A percentile compares a stretch with the other conserved stretches of the same genome.
Evolutionary conservation across 192 early-diverging fungal species (phyloP).

Genomic region (Entomortierella lignicola): DNA sequence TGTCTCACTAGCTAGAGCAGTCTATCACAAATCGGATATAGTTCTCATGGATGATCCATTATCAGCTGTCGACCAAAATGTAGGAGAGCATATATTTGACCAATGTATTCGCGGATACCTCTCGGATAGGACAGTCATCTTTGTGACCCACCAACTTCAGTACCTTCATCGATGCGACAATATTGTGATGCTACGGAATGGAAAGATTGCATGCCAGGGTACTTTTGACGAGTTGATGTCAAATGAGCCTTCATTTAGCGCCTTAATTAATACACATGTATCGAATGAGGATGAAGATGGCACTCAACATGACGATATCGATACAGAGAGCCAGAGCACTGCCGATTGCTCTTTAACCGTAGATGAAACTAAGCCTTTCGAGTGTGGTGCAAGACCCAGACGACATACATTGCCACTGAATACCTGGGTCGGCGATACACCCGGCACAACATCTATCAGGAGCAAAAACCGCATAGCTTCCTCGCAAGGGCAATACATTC

Average conservation of each 20-base stretch:
- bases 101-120: conserved; percentile 65
- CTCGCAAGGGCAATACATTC: conserved; percentile 17
- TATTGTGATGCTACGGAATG: conserved; percentile 64
- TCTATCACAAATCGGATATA: conserved; percentile 72
- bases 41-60: conserved; percentile 79
- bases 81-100: conserved; percentile 68
- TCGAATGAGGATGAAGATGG: conserved; percentile 18
- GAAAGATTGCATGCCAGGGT: conserved; percentile 45
- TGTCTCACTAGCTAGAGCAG: conserved; percentile 73
- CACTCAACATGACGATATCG: background rate
- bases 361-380: background rate
- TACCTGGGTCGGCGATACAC: conserved; percentile 16
- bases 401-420: conserved; percentile 29
- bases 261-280: conserved; percentile 38
- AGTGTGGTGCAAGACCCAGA: conserved; percentile 7
- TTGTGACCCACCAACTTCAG: conserved; percentile 73
- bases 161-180: conserved; percentile 61
- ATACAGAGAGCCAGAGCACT: conserved; percentile 6
- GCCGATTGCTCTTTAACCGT: background rate
- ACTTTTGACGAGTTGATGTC: conserved; percentile 38
- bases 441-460: conserved; percentile 23
- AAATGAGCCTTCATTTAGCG: conserved; percentile 29
- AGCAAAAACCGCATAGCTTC: conserved; percentile 21
- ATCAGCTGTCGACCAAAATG: conserved; percentile 74
- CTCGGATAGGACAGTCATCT: conserved; percentile 61